These are phyloP conservation scores for Cinnamomum micranthum DNA, from an alignment of 164 flowering plant species.

Conservation along the genomic window DNA sequence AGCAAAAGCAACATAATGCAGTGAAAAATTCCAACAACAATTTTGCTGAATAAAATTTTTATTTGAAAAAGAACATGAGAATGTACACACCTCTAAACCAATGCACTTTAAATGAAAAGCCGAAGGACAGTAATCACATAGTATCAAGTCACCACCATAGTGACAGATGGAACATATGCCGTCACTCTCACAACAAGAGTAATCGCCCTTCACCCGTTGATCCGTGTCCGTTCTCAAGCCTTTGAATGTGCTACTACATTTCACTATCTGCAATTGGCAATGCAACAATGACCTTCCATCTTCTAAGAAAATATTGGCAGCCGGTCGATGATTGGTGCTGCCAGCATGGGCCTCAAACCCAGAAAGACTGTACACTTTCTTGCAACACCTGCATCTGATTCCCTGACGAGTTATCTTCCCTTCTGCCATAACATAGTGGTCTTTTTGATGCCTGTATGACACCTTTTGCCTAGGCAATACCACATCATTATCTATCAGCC, in stretches of 20 bases:
- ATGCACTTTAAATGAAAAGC: constrained; percentile 73
- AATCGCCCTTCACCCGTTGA: constrained; percentile 19
- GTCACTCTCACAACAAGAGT: constrained; percentile 35
- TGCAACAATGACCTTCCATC: constrained; percentile 85
- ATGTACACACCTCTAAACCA: constrained; percentile 51
- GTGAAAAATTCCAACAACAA: neutral
- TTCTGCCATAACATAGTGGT: constrained; percentile 22
- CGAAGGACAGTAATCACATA: constrained; percentile 87
- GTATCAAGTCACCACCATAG: constrained; percentile 67
- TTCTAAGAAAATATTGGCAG: constrained; percentile 58
- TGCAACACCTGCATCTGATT: constrained; percentile 79
- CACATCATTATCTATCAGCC: constrained; percentile 73
- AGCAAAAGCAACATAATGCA: neutral
- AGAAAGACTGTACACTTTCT: constrained; percentile 37
- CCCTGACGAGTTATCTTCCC: constrained; percentile 72
- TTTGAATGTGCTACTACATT: constrained; percentile 1
- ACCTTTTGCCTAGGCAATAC: constrained; percentile 67
- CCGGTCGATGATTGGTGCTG: constrained; percentile 35
- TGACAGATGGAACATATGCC: constrained; percentile 71
- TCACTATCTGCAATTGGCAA: constrained; percentile 51
- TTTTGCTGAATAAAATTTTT: neutral
- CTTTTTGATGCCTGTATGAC: constrained; percentile 28
- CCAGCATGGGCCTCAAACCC: constrained; percentile 75
- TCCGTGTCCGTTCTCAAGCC: constrained; percentile 8
- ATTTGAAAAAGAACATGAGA: neutral